Base-by-base conservation (phyloP, 108 stramenopile species). In the Discostella pseudostelligera region DNA sequence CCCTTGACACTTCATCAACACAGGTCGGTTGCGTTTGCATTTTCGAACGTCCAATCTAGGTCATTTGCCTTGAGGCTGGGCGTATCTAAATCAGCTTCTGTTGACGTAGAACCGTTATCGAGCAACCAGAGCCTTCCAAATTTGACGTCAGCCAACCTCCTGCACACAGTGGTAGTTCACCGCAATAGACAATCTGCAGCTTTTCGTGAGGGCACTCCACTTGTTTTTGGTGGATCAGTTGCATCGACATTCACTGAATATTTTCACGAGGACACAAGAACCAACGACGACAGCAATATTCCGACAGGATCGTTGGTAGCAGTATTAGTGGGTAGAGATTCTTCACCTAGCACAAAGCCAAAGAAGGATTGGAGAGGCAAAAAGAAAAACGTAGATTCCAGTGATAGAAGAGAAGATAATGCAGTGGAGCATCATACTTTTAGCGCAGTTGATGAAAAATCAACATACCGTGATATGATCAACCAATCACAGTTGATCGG, bases 161-260 rank as follows among this genome's bases (percentile, higher is more conserved):
- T 86, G 40, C 68, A 74, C 48, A 79, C 69, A 24, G 82, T 92
- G 8, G 40, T 84, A 29, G 69, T 92, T 42, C 85, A 84, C 65
- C 76, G 86, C 55, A 87, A 81, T 46, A 72, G 82, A 49, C 87
- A 87, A 77, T 86, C 86, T 32, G 78, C 73, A 56, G 58, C 78
- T 3, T 92, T 92, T 49, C 84, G 87, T 9, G 82, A 89, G 43
- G 90, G 90, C 29, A 81, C 76, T 51, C 87, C 80, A 57, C 80
- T 92, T 21, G 72, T 92, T 8, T 92, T 92, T 65, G 57, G 79
- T 1, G 73, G 79, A 35, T 83, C 87, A 8, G 85, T 92, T 59
- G 80, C 78, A 14, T 63, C 76, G 17, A 68, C 71, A 12, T 63
- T 63, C 17, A 63, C 70, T 24, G 54, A 63, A 37, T 17, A 57